Evolutionary conservation across 495 filamentous ascomycete genomes (phyloP).

Genomic region (Penicillium robsamsonii): DNA sequence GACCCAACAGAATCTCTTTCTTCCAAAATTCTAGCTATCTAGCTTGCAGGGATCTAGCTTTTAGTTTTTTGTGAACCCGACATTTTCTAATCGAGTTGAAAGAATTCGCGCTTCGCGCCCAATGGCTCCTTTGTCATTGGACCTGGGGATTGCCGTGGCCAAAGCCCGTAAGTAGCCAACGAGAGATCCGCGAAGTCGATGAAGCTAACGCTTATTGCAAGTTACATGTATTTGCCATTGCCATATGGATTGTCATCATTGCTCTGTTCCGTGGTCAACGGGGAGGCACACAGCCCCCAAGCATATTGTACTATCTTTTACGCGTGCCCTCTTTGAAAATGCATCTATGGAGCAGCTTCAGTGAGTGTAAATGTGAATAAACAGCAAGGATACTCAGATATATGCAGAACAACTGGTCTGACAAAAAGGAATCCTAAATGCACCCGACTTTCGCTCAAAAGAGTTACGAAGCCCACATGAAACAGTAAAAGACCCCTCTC

Average conservation of each 20-base stretch:
- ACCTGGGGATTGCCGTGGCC: background rate
- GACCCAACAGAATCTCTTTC: background rate
- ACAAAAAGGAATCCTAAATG: background rate
- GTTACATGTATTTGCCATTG: background rate
- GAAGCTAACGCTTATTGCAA: background rate
- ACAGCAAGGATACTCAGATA: background rate
- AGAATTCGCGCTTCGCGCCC: background rate
- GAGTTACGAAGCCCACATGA: background rate
- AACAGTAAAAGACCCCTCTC: background rate
- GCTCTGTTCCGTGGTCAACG: background rate
- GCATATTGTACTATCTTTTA: background rate
- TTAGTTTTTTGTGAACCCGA: background rate
- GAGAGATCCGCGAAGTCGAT: background rate
- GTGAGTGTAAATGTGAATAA: background rate
- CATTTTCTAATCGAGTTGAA: background rate
- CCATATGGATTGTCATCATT: background rate
- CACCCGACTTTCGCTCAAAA: background rate
- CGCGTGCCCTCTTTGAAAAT: background rate
- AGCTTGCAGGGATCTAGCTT: too few relatives aligned
- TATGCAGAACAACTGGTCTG: background rate
- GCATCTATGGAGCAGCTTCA: background rate
- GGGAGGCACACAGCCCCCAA: background rate
- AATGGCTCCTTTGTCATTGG: background rate
- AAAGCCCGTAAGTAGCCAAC: slow-evolving; percentile 3
- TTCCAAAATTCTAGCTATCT: background rate